Evolutionary conservation across 73 alveolate genomes (phyloP).

Genomic region (Tetrahymena malaccensis): DNA sequence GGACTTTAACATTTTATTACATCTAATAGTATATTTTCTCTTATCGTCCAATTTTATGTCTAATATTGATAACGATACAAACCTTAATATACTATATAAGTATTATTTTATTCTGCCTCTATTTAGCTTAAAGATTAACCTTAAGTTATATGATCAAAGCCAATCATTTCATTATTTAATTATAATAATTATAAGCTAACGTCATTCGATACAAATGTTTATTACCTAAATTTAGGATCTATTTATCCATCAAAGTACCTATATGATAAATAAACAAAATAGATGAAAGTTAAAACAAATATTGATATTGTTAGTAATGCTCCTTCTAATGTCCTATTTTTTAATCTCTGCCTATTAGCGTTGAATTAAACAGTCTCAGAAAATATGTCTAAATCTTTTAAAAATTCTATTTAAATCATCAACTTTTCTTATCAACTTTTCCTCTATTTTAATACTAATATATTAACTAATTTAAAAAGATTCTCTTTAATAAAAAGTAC

Average conservation of each 20-base stretch:
- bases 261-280: not conserved
- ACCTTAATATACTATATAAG: not conserved
- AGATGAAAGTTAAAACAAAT: not conserved
- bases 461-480: too few relatives aligned
- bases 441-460: too few relatives aligned
- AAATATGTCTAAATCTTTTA: not conserved
- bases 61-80: too few relatives aligned
- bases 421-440: too few relatives aligned
- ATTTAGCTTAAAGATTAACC: not conserved
- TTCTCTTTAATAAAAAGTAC: too few relatives aligned
- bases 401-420: not conserved
- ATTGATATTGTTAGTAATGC: not conserved
- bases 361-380: not conserved
- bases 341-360: not conserved
- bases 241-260: not conserved
- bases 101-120: not conserved
- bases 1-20: not conserved
- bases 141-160: not conserved
- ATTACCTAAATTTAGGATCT: too few relatives aligned
- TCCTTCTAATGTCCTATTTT: not conserved
- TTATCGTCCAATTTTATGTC: too few relatives aligned
- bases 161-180: not conserved
- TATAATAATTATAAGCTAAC: not conserved
- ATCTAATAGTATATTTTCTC: not conserved
- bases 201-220: too few relatives aligned